Evolutionary conservation across 768 basidiomycete genomes (phyloP).

Genomic region (Mycena pura): DNA sequence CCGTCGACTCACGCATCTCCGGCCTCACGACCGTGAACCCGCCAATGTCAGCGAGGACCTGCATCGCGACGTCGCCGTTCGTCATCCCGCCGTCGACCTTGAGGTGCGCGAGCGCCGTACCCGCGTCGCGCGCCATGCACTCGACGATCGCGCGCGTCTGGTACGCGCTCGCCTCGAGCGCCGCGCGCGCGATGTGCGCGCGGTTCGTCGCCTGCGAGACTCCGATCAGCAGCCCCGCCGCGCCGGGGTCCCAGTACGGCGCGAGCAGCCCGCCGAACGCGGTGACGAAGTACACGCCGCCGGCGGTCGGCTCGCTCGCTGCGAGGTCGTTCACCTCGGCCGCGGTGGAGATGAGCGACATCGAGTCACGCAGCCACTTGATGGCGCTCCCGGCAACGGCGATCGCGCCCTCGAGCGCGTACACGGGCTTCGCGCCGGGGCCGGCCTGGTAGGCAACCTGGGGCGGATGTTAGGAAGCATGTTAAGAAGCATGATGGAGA

Average conservation of each 20-base stretch:
- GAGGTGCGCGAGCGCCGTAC: constrained; percentile 77
- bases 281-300: constrained; percentile 95
- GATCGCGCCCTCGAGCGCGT: constrained; percentile 94
- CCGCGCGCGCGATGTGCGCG: constrained; percentile 92
- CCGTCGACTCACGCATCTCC: constrained; percentile 98
- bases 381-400: constrained; percentile 95
- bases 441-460: constrained; percentile 93
- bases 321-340: constrained; percentile 88
- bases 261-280: constrained; percentile 96
- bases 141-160: constrained; percentile 96
- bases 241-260: constrained; percentile 96
- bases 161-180: constrained; percentile 94
- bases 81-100: constrained; percentile 99
- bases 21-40: constrained; percentile 93
- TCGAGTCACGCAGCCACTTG: constrained; percentile 95
- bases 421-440: constrained; percentile 76
- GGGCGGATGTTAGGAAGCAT: constrained; percentile 15
- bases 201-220: constrained; percentile 89
- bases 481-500: background rate
- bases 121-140: constrained; percentile 93
- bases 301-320: constrained; percentile 74
- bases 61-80: constrained; percentile 89
- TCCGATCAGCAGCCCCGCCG: constrained; percentile 86
- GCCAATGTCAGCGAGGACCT: constrained; percentile 85
- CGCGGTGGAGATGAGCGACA: constrained; percentile 81